These are phyloP conservation scores for Grammothele lineata DNA, from an alignment of 768 basidiomycete genomes.

Conservation along the genomic window DNA sequence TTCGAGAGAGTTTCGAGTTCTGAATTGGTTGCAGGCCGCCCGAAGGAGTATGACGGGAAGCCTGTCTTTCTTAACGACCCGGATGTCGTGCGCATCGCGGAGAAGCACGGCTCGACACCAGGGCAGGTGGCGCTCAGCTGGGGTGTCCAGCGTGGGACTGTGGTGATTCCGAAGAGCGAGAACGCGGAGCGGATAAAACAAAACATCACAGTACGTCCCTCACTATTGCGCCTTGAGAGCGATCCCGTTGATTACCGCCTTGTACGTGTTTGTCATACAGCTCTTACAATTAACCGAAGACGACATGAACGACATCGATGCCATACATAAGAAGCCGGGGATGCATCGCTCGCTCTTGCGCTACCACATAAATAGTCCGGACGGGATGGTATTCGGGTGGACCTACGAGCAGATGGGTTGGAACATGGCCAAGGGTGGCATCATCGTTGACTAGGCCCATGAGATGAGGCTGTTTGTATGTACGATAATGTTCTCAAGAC, in stretches of 20 bases:
- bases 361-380: conserved; percentile 17
- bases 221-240: background rate
- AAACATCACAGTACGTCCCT: conserved; percentile 42
- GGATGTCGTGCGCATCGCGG: conserved; percentile 17
- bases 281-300: conserved; percentile 52
- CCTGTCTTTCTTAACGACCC: conserved; percentile 32
- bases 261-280: conserved; percentile 60
- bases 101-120: conserved; percentile 40
- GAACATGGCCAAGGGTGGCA: conserved; percentile 34
- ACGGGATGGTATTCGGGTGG: conserved; percentile 40
- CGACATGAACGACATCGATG: conserved; percentile 54
- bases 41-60: conserved; percentile 23
- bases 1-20: background rate
- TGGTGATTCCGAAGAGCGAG: conserved; percentile 52
- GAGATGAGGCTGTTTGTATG: too few species aligned
- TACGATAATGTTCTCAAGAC: background rate
- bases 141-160: conserved; percentile 49
- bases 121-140: conserved; percentile 55
- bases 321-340: conserved; percentile 50
- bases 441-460: conserved; percentile 5
- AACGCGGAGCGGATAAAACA: conserved; percentile 41
- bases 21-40: conserved; percentile 28
- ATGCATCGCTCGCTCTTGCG: conserved; percentile 35
- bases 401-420: conserved; percentile 41
- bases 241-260: conserved; percentile 57